Base-by-base conservation (phyloP, 768 basidiomycete genomes). In the Amanita muscaria region DNA sequence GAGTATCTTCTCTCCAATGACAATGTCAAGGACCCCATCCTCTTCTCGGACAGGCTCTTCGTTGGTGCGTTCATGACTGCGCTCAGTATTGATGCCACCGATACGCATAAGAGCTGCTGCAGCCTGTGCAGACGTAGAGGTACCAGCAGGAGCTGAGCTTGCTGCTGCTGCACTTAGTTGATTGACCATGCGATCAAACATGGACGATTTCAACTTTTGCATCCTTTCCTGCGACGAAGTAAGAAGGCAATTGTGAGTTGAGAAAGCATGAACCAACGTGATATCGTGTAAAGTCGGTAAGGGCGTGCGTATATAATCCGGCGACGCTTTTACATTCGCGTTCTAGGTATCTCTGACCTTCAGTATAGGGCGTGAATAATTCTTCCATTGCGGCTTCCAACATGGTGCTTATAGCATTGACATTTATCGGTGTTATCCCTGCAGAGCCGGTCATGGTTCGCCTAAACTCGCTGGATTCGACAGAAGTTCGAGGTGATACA, bases 301-400 rank as follows among this genome's bases (percentile, higher is more conserved):
- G 66, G 49, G 86, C 76, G 15, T 64, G 71, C 5, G 80, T 74
- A 57, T 92, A 98, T 10, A 97, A 69, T 32, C 84, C 77, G 1
- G 78, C 77, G 36, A 98, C 59, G 55, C 80, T 90, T 58, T 80
- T 85, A 50, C 78, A 86, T 68, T 99, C 96, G 32, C 81, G 79
- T 56, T 98, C 96, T 3, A 98, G 73, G 58, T 97, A 98, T 45
- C 91, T 69, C 47, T 80, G 80, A 3, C 88, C 91, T 63, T 99
- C 94, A 1, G 83, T 85, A 56, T 93, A 97, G 3, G 90, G 88
- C 16, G 92, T 79, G 51, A 98, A 98, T 15, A 98, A 75, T 57
- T 98, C 96, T 50, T 97, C 96, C 78, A 96, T 83, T 6, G 91
- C 88, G 6, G 79, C 81, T 60, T 98, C 96, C n/a, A 99, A 72